phyloP scores from a whole-genome alignment of 106 monocot genomes.

The Agapanthus africanus region DNA sequence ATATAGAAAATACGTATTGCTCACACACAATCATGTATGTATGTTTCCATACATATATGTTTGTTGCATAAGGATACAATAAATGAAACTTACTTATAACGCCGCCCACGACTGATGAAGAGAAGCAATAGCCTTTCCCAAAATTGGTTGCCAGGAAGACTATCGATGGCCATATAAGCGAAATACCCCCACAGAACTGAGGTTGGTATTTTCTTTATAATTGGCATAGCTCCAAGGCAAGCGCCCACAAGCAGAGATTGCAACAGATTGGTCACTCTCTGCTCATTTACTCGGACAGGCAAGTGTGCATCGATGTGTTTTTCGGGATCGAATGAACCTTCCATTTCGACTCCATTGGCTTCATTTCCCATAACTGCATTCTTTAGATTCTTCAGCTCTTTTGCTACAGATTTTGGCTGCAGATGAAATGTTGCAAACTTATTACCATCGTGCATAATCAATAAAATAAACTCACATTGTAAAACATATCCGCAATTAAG shows the following conservation, averaged over 20 bases:
- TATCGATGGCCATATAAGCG: conserved; percentile 45
- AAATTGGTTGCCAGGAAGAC: conserved; percentile 46
- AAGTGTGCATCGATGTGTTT: conserved; percentile 63
- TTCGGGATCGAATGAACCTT: conserved; percentile 45
- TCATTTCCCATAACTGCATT: conserved; percentile 42
- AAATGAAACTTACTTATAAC: conserved; percentile 27
- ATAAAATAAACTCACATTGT: not conserved
- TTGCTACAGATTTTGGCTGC: conserved; percentile 25
- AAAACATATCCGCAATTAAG: not conserved
- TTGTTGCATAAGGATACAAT: not conserved
- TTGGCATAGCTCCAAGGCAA: conserved; percentile 40
- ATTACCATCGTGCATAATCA: not conserved
- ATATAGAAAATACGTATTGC: too few species aligned
- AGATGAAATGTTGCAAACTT: not conserved
- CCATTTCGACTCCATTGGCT: not conserved
- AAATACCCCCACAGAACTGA: conserved; percentile 51
- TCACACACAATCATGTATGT: too few species aligned
- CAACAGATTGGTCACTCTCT: conserved; percentile 47
- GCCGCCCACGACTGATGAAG: conserved; percentile 26
- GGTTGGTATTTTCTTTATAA: conserved; percentile 38
- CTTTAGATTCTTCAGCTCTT: conserved; percentile 48
- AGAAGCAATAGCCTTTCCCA: conserved; percentile 44
- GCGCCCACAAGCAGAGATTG: conserved; percentile 43
- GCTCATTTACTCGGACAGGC: conserved; percentile 71
- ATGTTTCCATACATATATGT: not conserved